These are phyloP conservation scores for Colletotrichum higginsianum DNA, from an alignment of 2,329 filamentous ascomycete species.

Conservation along the genomic window DNA sequence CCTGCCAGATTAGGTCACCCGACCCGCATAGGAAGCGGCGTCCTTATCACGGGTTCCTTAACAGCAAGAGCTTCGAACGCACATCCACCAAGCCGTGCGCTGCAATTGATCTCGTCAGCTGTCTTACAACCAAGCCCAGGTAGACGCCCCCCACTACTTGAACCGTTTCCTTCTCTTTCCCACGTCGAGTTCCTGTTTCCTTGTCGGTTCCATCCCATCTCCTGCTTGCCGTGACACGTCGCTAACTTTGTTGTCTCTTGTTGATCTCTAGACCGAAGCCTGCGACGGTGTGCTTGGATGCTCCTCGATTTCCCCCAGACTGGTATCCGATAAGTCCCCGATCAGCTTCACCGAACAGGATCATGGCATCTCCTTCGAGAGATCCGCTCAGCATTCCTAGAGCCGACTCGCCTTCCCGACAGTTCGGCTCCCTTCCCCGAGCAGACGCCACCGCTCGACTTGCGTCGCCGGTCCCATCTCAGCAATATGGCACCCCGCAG, in stretches of 20 bases:
- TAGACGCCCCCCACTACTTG: conserved; percentile 31
- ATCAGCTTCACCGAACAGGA: conserved; percentile 32
- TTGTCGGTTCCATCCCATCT: conserved; percentile 18
- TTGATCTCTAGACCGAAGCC: conserved; percentile 36
- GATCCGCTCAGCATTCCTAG: conserved; percentile 53
- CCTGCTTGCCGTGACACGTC: conserved; percentile 22
- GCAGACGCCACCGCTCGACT: conserved; percentile 74
- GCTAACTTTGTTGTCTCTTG: conserved; percentile 40
- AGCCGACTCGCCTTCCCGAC: conserved; percentile 54
- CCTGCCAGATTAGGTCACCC: conserved; percentile 43
- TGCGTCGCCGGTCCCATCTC: conserved; percentile 68
- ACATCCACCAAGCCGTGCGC: conserved; percentile 35
- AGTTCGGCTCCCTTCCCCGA: conserved; percentile 64
- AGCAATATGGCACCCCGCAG: conserved; percentile 55
- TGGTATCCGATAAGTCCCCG: conserved; percentile 20
- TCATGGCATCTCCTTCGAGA: conserved; percentile 58
- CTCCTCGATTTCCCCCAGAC: conserved; percentile 22
- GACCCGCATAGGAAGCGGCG: conserved; percentile 37
- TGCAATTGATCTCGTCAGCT: conserved; percentile 43
- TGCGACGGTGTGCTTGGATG: conserved; percentile 36
- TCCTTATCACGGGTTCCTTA: conserved; percentile 43
- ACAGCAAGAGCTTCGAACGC: conserved; percentile 39
- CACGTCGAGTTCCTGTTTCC: conserved; percentile 6
- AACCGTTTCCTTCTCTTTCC: conserved; percentile 7
- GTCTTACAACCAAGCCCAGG: conserved; percentile 37